Base-by-base conservation (phyloP, 176 grass and related monocot species). In the Oryza punctata region DNA sequence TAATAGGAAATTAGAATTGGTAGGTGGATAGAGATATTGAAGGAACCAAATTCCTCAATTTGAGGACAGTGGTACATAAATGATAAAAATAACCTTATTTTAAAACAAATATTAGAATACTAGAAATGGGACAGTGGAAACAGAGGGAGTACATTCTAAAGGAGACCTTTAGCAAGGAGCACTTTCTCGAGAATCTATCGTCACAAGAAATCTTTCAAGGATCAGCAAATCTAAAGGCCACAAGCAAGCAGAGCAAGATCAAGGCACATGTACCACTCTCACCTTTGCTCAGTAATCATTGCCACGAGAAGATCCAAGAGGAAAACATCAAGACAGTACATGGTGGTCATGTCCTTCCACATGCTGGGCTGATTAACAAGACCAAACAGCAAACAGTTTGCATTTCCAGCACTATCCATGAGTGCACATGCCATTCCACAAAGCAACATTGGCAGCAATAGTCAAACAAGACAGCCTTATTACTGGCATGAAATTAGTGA, bases 321-420 rank as follows among this genome's bases (percentile, higher is more conserved):
- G 29, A 23, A n/a, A 33, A 35, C 28, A 23, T 73, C 72, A 75
- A n/a, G 49, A 52, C 10, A 45, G 15, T n/a, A 61, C n/a, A 61
- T 10, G 8, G n/a, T 41, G 7, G n/a, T 61, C 57, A 24, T 61
- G 71, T 21, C 6, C 71, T 30, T 49, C 44, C 46, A 32, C 76
- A 44, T 65, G 59, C 13, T 21, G 65, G 12, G 61, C 41, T 26
- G 12, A 49, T 54, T 26, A 52, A 15, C 14, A 75, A 66, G 25
- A 59, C 70, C 70, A 64, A 46, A 45, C 10, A 72, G 25, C 52
- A 45, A 32, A 83, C 70, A 74, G 59, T 26, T 37, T 11, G 37
- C 15, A 73, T 64, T 32, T 44, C 25, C 7, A 18, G 25, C 25
- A 32, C 18, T 16, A 83, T 25, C 25, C 59, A 75, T 23, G 23